Evolutionary conservation across 2,329 filamentous ascomycete genomes (phyloP), one percentile per base, ranked within the genome.

Genomic region (Aspergillus brasiliensis): DNA sequence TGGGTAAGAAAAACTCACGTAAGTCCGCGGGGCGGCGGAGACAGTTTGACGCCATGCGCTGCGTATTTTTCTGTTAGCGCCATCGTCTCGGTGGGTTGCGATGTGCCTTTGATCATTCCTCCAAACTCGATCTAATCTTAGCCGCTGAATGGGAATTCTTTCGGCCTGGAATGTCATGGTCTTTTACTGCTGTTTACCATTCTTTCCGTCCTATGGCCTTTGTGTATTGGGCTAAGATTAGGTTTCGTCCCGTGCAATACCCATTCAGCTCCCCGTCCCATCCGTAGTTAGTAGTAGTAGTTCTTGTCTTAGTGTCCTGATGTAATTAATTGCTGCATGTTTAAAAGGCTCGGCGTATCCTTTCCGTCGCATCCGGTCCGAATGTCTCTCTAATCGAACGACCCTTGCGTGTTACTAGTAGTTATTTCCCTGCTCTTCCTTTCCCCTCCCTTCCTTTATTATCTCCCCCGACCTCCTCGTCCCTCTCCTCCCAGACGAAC

Each of bases 341-440:
- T 54, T 54, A 54, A 27, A 49, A 49, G 46, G 25, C 46, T 17
- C 25, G 46, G 46, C 46, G 15, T 28, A 49, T 49, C 46, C 46
- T 49, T 31, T 49, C 46, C 46, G 46, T 49, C 46, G 46, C 61
- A 54, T 63, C 61, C 61, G 61, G 17, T 40, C 48, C 37, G 40
- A 38, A 27, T 37, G 25, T 37, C 21, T 23, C 44, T 48, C n/a
- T 11, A n/a, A 49, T 28, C 52, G 38, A 46, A 27, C 51, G 51
- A 54, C 21, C 52, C 52, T 55, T 55, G 40, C 52, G 40, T 55
- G 52, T 34, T 34, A 34, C 31, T 34, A 34, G 31, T 11, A 34
- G 13, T 34, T 34, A 34, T 34, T 34, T 34, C 13, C 34, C 13
- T 10, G 6, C 37, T 38, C 31, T n/a, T 17, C 46, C 25, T n/a